These are phyloP conservation scores for Geosmithia flava DNA, from an alignment of 2,329 filamentous ascomycete genomes.

Conservation along the genomic window DNA sequence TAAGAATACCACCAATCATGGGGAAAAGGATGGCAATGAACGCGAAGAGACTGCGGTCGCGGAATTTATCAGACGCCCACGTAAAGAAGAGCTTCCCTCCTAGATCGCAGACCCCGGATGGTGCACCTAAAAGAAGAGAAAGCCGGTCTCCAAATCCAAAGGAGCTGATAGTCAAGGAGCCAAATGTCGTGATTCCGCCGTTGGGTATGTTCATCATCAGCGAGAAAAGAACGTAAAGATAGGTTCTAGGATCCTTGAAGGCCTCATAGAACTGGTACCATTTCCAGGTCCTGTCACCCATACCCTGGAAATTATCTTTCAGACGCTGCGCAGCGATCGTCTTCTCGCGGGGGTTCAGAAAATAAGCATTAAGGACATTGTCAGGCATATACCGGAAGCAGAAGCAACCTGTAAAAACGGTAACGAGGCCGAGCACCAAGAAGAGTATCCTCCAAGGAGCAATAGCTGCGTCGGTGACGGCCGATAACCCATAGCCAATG, in stretches of 20 bases:
- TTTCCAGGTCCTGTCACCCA: constrained; percentile 19
- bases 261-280: constrained; percentile 24
- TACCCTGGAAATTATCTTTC: constrained; percentile 31
- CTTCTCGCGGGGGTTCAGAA: constrained; percentile 40
- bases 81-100: constrained; percentile 10
- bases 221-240: constrained; percentile 25
- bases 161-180: constrained; percentile 39
- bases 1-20: constrained; percentile 13
- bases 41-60: constrained; percentile 11
- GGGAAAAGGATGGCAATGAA: constrained; percentile 13
- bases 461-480: constrained; percentile 3
- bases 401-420: constrained; percentile 7
- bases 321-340: constrained; percentile 42
- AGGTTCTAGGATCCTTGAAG: constrained; percentile 20
- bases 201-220: constrained; percentile 35
- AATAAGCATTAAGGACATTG: constrained; percentile 44
- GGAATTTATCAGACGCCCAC: constrained; percentile 11
- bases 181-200: constrained; percentile 44
- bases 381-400: constrained; percentile 41
- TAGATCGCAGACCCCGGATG: constrained; percentile 36
- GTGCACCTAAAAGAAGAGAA: constrained; percentile 45
- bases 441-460: constrained; percentile 11
- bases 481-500: constrained; percentile 10
- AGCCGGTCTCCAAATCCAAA: constrained; percentile 42
- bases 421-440: constrained; percentile 14